Percentiles rank a stretch among this genome's conserved stretches.
Conservation (phyloP, 495 filamentous ascomycete genomes). For the Parathielavia appendiculata region DNA sequence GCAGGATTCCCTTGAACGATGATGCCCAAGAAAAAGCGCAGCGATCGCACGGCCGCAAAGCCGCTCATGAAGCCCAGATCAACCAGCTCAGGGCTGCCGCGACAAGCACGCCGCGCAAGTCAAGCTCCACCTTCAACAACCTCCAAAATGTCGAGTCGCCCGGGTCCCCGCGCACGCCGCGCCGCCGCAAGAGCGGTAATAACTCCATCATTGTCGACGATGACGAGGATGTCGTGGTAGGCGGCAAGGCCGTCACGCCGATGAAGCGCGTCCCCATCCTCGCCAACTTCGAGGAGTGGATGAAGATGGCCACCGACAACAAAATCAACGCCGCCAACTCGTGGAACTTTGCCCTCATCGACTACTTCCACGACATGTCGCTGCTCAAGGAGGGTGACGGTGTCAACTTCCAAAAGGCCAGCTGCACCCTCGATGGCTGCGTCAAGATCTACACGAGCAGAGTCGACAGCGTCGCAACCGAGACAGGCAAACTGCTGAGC, state of each 20-base stretch:
- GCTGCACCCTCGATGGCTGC: conserved; percentile 95
- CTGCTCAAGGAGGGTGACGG: conserved; percentile 91
- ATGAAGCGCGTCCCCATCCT: conserved; percentile 94
- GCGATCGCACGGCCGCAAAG: conserved; percentile 80
- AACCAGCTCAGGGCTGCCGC: conserved; percentile 87
- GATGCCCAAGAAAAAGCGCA: conserved; percentile 87
- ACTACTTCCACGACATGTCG: conserved; percentile 99
- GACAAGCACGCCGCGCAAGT: conserved; percentile 65
- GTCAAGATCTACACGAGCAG: conserved; percentile 99
- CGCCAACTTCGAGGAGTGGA: conserved; percentile 99
- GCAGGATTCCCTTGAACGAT: conserved; percentile 86
- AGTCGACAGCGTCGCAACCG: conserved; percentile 96
- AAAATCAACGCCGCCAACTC: conserved; percentile 99
- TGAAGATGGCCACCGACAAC: conserved; percentile 99
- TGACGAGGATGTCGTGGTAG: conserved; percentile 55
- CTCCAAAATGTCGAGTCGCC: conserved; percentile 51
- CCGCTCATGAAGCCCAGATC: conserved; percentile 84
- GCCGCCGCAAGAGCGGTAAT: conserved; percentile 41
- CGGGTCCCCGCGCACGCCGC: conserved; percentile 54
- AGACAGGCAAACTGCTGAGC: conserved; percentile 92
- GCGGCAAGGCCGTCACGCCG: conserved; percentile 72
- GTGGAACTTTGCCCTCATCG: conserved; percentile 98
- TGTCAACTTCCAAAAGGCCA: conserved; percentile 98
- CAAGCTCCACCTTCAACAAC: conserved; percentile 55
- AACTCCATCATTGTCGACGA: conserved; percentile 55